Evolutionary conservation across 2,329 filamentous ascomycete species (phyloP).

Genomic region (Colletotrichum sp.): DNA sequence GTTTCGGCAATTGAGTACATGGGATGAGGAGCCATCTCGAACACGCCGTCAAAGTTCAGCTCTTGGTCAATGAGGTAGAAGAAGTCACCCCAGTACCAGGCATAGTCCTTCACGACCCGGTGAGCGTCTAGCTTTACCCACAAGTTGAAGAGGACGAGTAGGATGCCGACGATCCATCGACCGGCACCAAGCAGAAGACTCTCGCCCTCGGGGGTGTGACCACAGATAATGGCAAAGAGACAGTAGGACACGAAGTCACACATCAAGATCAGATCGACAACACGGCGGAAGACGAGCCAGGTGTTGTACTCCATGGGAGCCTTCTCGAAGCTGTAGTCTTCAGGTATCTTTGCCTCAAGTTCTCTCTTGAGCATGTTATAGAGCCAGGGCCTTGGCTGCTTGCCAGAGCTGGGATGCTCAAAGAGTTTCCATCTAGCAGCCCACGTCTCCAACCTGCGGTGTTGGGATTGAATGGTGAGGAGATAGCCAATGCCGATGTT

Average conservation of each 20-base stretch:
- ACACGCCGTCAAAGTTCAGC: constrained; percentile 96
- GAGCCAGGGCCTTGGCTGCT: constrained; percentile 81
- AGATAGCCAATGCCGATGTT: constrained; percentile 94
- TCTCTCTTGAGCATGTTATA: constrained; percentile 87
- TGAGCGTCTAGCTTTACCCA: constrained; percentile 99
- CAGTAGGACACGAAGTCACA: constrained; percentile 98
- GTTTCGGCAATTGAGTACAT: constrained; percentile 99
- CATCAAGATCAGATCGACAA: constrained; percentile 97
- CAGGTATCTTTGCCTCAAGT: constrained; percentile 91
- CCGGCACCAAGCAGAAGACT: constrained; percentile 68
- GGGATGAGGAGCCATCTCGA: constrained; percentile 97
- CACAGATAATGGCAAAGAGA: constrained; percentile 91
- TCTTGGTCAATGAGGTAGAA: constrained; percentile 99
- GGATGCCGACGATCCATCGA: constrained; percentile 80
- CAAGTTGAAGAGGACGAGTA: constrained; percentile 89
- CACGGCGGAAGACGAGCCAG: constrained; percentile 93
- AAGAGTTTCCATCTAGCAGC: constrained; percentile 87
- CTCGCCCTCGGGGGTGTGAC: constrained; percentile 76
- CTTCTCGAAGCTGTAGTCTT: constrained; percentile 91
- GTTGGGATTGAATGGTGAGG: constrained; percentile 87
- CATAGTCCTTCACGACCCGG: constrained; percentile 97
- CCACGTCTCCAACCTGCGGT: constrained; percentile 86
- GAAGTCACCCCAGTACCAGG: constrained; percentile 99
- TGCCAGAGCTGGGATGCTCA: constrained; percentile 79
- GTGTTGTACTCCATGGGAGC: constrained; percentile 99